Conservation (phyloP, 345 rosid genomes). For the Brassica rapa region DNA sequence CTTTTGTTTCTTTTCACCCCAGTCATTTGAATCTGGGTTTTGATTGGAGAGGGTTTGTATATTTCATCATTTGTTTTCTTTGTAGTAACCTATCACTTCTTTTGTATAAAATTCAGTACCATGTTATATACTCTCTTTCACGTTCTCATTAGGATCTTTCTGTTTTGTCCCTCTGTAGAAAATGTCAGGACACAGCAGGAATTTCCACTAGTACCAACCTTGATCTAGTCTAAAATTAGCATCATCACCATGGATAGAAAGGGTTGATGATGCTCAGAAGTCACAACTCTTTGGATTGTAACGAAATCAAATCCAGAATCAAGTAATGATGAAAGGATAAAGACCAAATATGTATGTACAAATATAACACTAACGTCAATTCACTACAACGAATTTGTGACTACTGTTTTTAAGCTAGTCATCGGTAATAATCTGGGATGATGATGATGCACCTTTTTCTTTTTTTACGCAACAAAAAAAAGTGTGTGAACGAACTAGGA, state of each 20-base stretch:
- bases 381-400: conserved; percentile 30
- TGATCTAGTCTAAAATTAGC: background rate
- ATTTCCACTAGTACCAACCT: background rate
- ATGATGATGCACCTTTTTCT: background rate
- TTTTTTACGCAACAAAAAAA: background rate
- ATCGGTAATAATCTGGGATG: background rate
- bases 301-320: background rate
- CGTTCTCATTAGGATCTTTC: conserved; percentile 12
- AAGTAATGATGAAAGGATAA: background rate
- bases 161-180: background rate
- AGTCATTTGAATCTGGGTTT: conserved; percentile 28
- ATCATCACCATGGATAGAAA: background rate
- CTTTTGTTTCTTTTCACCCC: background rate
- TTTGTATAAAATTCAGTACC: conserved; percentile 38
- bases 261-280: background rate
- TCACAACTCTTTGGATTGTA: background rate
- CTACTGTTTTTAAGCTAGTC: conserved; percentile 4
- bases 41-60: conserved; percentile 36
- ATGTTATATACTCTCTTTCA: conserved; percentile 17
- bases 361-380: background rate
- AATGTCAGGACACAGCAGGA: conserved; percentile 14
- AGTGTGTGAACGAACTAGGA: background rate
- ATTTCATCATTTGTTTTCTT: conserved; percentile 4
- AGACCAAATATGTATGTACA: background rate
- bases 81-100: conserved; percentile 10